Percentiles rank a stretch among this genome's conserved stretches.
These are phyloP conservation scores for Fusarium sambucinum DNA, from an alignment of 2,329 filamentous ascomycete species.

Conservation along the genomic window DNA sequence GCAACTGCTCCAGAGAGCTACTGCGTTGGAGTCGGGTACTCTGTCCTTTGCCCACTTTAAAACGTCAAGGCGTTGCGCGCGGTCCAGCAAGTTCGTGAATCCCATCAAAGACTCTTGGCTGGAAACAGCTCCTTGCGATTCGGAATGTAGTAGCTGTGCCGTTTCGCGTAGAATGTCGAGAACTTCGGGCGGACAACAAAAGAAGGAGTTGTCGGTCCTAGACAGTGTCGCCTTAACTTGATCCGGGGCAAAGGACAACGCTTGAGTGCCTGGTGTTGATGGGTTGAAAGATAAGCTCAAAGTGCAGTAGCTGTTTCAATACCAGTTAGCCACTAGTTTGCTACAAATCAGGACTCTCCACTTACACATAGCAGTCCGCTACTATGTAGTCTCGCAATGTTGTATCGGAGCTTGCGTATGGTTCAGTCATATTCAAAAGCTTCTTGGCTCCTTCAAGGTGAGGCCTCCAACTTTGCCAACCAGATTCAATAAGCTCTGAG, in stretches of 20 bases:
- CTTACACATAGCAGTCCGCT: slow-evolving; percentile 61
- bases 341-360: background rate
- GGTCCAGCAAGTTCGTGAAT: slow-evolving; percentile 51
- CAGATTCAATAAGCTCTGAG: slow-evolving; percentile 62
- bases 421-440: slow-evolving; percentile 57
- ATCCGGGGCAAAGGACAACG: slow-evolving; percentile 51
- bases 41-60: slow-evolving; percentile 55
- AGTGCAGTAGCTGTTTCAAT: slow-evolving; percentile 55
- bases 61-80: slow-evolving; percentile 56
- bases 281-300: slow-evolving; percentile 58
- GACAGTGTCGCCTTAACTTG: slow-evolving; percentile 54
- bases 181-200: slow-evolving; percentile 60
- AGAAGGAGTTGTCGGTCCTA: slow-evolving; percentile 58
- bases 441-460: slow-evolving; percentile 60
- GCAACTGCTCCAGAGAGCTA: slow-evolving; percentile 52
- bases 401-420: slow-evolving; percentile 49
- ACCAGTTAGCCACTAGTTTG: slow-evolving; percentile 3
- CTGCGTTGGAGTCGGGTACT: slow-evolving; percentile 51
- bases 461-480: slow-evolving; percentile 59
- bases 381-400: slow-evolving; percentile 58
- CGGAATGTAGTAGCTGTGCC: slow-evolving; percentile 53
- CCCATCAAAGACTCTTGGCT: slow-evolving; percentile 43
- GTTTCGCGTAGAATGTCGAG: slow-evolving; percentile 58
- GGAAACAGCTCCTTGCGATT: slow-evolving; percentile 40
- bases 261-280: slow-evolving; percentile 45